phyloP scores from a whole-genome alignment of 495 filamentous ascomycete species.

The Penicillium maclennaniae region DNA sequence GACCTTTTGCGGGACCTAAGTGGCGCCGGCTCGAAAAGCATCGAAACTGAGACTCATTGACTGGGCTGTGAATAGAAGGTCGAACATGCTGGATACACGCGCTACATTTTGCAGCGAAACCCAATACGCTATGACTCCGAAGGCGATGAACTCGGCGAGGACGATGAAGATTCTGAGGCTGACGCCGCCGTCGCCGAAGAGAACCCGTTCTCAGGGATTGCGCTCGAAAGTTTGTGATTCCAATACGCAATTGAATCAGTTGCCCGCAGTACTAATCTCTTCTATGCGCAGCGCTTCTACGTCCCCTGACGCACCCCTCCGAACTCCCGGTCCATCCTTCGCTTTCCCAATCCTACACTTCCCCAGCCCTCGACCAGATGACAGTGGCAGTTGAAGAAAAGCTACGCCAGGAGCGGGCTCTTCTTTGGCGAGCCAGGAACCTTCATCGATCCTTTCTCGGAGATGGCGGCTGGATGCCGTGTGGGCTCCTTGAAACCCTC shows the following conservation, averaged over 20 bases:
- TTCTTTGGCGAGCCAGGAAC: constrained; percentile 73
- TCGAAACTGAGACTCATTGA: constrained; percentile 6
- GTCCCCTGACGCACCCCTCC: constrained; percentile 79
- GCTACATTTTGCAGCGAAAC: constrained; percentile 79
- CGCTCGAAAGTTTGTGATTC: constrained; percentile 68
- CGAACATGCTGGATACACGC: constrained; percentile 77
- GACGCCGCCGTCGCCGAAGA: constrained; percentile 68
- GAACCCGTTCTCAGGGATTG: constrained; percentile 78
- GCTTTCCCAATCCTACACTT: constrained; percentile 75
- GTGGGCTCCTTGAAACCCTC: constrained; percentile 47
- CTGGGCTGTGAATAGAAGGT: constrained; percentile 54
- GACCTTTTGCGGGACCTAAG: background rate
- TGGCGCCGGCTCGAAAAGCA: constrained; percentile 8
- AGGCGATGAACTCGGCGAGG: constrained; percentile 70
- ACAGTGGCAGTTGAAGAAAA: constrained; percentile 63
- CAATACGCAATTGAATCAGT: background rate
- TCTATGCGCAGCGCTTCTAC: constrained; percentile 66
- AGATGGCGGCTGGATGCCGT: constrained; percentile 75
- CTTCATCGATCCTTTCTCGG: constrained; percentile 74
- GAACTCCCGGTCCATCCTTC: constrained; percentile 83
- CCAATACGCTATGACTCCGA: constrained; percentile 74
- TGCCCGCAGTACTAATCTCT: constrained; percentile 4
- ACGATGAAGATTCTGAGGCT: constrained; percentile 75
- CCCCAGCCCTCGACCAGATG: constrained; percentile 76
- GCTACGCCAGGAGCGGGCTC: constrained; percentile 70